Percentiles rank a stretch among this genome's conserved stretches.
Evolutionary conservation across 2,329 filamentous ascomycete genomes (phyloP).

Genomic region (Colletotrichum sp.): DNA sequence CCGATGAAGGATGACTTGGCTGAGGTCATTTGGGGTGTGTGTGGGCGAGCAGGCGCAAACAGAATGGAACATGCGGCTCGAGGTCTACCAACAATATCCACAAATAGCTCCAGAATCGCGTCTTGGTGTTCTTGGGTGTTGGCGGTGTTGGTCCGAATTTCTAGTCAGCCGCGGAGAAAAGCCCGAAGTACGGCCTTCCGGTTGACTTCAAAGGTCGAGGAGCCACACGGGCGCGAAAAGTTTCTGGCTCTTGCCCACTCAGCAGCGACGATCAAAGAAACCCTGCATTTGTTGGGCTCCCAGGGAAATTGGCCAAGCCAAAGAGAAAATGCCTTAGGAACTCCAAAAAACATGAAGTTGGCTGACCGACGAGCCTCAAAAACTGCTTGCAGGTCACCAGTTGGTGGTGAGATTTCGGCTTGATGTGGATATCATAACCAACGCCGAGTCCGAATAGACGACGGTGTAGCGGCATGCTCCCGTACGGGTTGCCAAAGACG

Average conservation of each 20-base stretch:
- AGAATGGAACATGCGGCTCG: neutral
- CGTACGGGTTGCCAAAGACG: conserved; percentile 12
- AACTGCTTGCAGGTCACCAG: neutral
- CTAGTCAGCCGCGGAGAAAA: neutral
- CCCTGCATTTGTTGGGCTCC: neutral
- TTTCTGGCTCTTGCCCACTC: neutral
- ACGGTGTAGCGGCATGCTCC: conserved; percentile 1
- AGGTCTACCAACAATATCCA: neutral
- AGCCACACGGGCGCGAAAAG: neutral
- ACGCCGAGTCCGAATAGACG: conserved; percentile 1
- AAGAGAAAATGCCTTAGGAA: neutral
- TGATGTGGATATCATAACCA: neutral
- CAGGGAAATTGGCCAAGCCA: neutral
- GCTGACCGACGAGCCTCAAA: neutral
- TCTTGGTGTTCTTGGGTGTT: neutral
- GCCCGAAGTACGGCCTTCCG: neutral
- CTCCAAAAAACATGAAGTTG: neutral
- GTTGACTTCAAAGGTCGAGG: neutral
- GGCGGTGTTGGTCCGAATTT: neutral
- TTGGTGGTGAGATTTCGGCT: neutral
- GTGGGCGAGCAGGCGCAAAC: neutral
- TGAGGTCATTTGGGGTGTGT: conserved; percentile 7
- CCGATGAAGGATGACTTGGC: conserved; percentile 12
- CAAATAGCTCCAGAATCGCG: neutral
- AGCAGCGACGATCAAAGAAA: neutral